phyloP scores from a whole-genome alignment of 1,284 basidiomycete species.

The Blastosporella zonata region DNA sequence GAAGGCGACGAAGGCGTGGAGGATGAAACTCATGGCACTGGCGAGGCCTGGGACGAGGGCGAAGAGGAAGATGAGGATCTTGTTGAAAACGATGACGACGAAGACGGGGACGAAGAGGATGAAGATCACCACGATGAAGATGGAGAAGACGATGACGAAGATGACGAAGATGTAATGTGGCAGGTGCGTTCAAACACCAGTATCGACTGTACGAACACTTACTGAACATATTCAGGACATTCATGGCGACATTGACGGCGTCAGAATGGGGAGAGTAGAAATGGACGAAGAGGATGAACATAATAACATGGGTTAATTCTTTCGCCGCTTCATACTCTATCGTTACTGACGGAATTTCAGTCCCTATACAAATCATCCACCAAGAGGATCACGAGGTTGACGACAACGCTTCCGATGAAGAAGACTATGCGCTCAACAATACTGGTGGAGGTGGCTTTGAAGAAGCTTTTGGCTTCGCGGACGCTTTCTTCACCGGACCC shows the following conservation, averaged over 20 bases:
- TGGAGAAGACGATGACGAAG: slow-evolving; percentile 39
- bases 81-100: slow-evolving; percentile 47
- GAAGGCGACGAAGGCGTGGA: slow-evolving; percentile 65
- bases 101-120: slow-evolving; percentile 59
- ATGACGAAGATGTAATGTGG: slow-evolving; percentile 61
- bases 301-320: slow-evolving; percentile 28
- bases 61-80: slow-evolving; percentile 63
- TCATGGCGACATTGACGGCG: slow-evolving; percentile 46
- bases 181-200: slow-evolving; percentile 49
- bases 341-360: slow-evolving; percentile 24
- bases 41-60: slow-evolving; percentile 63
- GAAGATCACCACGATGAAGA: slow-evolving; percentile 46
- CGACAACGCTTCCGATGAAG: slow-evolving; percentile 70
- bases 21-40: slow-evolving; percentile 60
- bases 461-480: slow-evolving; percentile 56
- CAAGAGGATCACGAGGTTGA: slow-evolving; percentile 58
- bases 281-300: slow-evolving; percentile 57
- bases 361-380: slow-evolving; percentile 54
- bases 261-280: slow-evolving; percentile 44
- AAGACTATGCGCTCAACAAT: slow-evolving; percentile 48
- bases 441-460: slow-evolving; percentile 25
- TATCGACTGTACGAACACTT: neutral
- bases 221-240: slow-evolving; percentile 45
- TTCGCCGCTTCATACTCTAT: neutral
- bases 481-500: slow-evolving; percentile 43